phyloP scores from a whole-genome alignment of 805 yeast genomes.

The Sugiyamaella chiloensis region DNA sequence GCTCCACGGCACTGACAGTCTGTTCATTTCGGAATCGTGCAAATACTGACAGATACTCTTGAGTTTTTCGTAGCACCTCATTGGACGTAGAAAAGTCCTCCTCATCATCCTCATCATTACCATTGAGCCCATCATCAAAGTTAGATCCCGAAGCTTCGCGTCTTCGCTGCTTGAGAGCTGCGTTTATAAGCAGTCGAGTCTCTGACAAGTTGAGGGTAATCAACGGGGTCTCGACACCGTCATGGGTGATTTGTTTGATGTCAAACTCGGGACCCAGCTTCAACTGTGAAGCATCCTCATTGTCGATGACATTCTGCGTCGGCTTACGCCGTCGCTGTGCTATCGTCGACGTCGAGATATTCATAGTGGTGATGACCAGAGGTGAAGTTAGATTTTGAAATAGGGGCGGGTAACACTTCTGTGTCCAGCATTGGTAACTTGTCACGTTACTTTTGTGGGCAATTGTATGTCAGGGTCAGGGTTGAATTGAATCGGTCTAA shows the following conservation, averaged over 20 bases:
- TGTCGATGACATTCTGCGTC: slow-evolving; percentile 66
- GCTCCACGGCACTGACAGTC: slow-evolving; percentile 91
- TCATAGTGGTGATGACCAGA: slow-evolving; percentile 46
- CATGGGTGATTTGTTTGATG: slow-evolving; percentile 71
- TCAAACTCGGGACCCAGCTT: slow-evolving; percentile 93
- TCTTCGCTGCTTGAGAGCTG: slow-evolving; percentile 76
- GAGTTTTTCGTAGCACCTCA: slow-evolving; percentile 79
- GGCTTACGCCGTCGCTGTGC: slow-evolving; percentile 77
- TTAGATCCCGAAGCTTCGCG: slow-evolving; percentile 38
- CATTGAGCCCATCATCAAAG: slow-evolving; percentile 36
- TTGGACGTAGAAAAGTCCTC: slow-evolving; percentile 37
- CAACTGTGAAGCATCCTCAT: slow-evolving; percentile 85
- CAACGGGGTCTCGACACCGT: slow-evolving; percentile 71
- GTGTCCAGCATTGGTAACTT: neutral
- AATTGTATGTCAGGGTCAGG: too few relatives aligned
- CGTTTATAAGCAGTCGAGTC: slow-evolving; percentile 84
- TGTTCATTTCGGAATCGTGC: slow-evolving; percentile 90
- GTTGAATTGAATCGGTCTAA: too few relatives aligned
- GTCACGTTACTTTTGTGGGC: neutral
- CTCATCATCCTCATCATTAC: slow-evolving; percentile 35
- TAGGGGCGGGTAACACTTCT: neutral
- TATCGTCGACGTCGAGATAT: slow-evolving; percentile 82
- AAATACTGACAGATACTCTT: slow-evolving; percentile 80
- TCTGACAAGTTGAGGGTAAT: slow-evolving; percentile 87
- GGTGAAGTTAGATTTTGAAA: neutral